A percentile compares a stretch with the other conserved stretches of the same genome.
Conservation (phyloP, 495 filamentous ascomycete genomes). For the Xylaria acuta region DNA sequence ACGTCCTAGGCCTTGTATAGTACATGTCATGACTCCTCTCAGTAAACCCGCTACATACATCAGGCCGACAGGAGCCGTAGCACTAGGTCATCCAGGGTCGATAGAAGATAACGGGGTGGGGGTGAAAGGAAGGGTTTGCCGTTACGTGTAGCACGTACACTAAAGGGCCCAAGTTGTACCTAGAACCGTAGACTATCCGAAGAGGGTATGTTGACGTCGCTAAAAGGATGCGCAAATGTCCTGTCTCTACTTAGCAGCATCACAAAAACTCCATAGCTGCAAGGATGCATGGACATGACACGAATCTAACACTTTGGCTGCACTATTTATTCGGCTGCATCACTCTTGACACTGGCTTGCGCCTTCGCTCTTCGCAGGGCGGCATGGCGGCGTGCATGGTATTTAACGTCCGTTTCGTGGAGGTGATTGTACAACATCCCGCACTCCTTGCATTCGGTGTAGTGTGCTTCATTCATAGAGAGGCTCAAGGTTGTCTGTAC, state of each 20-base stretch:
- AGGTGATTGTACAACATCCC: constrained; percentile 55
- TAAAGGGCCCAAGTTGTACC: background rate
- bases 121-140: background rate
- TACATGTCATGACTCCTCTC: background rate
- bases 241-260: background rate
- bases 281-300: background rate
- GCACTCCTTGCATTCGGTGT: constrained; percentile 54
- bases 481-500: constrained; percentile 55
- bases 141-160: background rate
- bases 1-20: background rate
- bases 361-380: constrained; percentile 31
- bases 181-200: background rate
- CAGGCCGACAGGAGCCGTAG: background rate
- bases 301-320: background rate
- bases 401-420: constrained; percentile 52
- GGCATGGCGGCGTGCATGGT: constrained; percentile 50
- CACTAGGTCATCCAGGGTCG: background rate
- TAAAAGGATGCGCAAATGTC: background rate
- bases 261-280: background rate
- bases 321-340: background rate
- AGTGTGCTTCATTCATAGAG: constrained; percentile 43
- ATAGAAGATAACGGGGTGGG: background rate
- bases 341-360: background rate
- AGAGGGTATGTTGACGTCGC: background rate
- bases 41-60: background rate